phyloP scores from a whole-genome alignment of 176 grass and related monocot species.

The Urochloa ruziziensis region DNA sequence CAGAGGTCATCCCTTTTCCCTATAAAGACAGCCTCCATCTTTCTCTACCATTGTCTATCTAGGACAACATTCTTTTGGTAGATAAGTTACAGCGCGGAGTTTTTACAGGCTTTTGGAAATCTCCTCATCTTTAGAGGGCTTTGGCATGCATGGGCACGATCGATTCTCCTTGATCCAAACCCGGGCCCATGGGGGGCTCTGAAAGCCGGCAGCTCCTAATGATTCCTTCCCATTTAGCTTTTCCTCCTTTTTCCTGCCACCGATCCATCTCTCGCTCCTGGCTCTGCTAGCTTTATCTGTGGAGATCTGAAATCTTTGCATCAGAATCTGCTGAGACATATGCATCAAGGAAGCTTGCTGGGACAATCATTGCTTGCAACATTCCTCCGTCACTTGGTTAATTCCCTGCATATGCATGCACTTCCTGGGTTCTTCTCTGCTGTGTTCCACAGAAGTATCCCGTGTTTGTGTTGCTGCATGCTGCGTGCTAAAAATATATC shows the following conservation, averaged over 20 bases:
- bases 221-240: slow-evolving; percentile 55
- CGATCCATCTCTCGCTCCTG: slow-evolving; percentile 31
- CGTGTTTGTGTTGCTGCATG: slow-evolving; percentile 29
- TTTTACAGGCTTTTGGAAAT: slow-evolving; percentile 57
- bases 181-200: slow-evolving; percentile 30
- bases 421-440: slow-evolving; percentile 29
- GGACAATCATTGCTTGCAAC: slow-evolving; percentile 70
- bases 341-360: slow-evolving; percentile 42
- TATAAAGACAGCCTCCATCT: slow-evolving; percentile 49
- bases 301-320: slow-evolving; percentile 64
- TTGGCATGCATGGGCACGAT: slow-evolving; percentile 25
- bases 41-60: slow-evolving; percentile 38
- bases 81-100: slow-evolving; percentile 36
- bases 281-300: slow-evolving; percentile 40
- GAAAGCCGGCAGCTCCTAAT: slow-evolving; percentile 67
- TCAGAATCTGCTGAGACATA: slow-evolving; percentile 60
- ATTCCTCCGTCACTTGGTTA: slow-evolving; percentile 54
- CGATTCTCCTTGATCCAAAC: slow-evolving; percentile 44
- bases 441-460: slow-evolving; percentile 34
- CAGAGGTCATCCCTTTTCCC: slow-evolving; percentile 33
- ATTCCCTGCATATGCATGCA: slow-evolving; percentile 51
- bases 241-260: slow-evolving; percentile 39
- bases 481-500: background rate
- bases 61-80: slow-evolving; percentile 60
- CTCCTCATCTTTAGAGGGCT: slow-evolving; percentile 54